Evolutionary conservation across 2,329 filamentous ascomycete species (phyloP), one percentile per base, ranked within the genome.

Genomic region (Ophiostoma sp.): DNA sequence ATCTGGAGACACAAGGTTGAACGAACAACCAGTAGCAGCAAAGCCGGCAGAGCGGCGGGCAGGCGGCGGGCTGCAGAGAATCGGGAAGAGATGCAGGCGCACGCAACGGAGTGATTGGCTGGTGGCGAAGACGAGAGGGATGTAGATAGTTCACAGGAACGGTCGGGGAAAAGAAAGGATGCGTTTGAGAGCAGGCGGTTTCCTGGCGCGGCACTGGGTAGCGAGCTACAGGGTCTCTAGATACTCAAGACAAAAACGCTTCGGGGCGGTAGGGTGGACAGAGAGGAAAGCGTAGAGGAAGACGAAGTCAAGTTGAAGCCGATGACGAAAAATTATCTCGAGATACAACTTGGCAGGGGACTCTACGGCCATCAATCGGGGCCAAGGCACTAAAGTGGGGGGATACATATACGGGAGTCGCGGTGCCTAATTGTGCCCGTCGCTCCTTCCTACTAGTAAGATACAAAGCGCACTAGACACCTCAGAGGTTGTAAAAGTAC

Each of bases 341-440:
- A 58, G 52, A 58, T 58, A 58, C 27, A 9, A 40, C 4, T 60
- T 14, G 55, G 55, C 55, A 60, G 27, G 55, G 55, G 38, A 9
- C 9, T 60, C 18, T 12, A 27, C 27, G 16, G 47, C 18, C 38
- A 60, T 60, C 55, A 18, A 18, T 18, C 52, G 52, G 52, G 27
- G 27, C 55, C 55, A 60, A 38, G 49, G 55, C 55, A 12, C 55
- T 60, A 60, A 60, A 27, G 49, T 55, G 49, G 49, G n/a, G 49
- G 49, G 49, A 18, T 11, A 12, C n/a, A 12, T 47, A 4, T 9
- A 27, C 14, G n/a, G 49, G 7, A 52, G 47, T 52, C 2, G 5
- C 8, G 5, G n/a, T 55, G n/a, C 49, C 49, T 55, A 55, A 14
- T 14, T 18, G 11, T 1, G 49, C 49, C 49, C 7, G 49, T 55